phyloP scores from a whole-genome alignment of 176 grass and related monocot genomes.

The Lolium rigidum region DNA sequence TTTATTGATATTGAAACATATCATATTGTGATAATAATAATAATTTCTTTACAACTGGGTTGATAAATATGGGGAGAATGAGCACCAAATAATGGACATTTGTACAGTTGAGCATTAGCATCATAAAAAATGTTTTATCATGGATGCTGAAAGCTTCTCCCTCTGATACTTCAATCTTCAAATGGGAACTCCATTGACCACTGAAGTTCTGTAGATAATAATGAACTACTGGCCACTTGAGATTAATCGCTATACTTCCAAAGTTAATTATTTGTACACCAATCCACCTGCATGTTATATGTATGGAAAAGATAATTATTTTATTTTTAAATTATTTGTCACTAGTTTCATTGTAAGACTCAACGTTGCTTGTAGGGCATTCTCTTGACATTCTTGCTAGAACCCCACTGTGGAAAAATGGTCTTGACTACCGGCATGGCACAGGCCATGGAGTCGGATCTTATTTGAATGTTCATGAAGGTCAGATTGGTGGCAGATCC shows the following conservation, averaged over 20 bases:
- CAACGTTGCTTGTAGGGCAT: slow-evolving; percentile 58
- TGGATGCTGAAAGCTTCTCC: neutral
- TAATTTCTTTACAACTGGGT: neutral
- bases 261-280: slow-evolving; percentile 20
- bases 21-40: neutral
- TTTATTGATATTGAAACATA: neutral
- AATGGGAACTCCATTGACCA: neutral
- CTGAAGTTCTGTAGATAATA: slow-evolving; percentile 3
- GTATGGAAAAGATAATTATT: neutral
- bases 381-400: slow-evolving; percentile 94
- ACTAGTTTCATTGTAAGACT: slow-evolving; percentile 30
- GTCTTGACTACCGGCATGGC: slow-evolving; percentile 95
- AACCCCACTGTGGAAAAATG: slow-evolving; percentile 81
- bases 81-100: slow-evolving; percentile 2
- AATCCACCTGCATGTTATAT: neutral
- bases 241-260: neutral
- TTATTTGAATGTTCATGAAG: slow-evolving; percentile 98
- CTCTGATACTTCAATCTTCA: neutral
- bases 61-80: neutral
- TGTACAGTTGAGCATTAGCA: neutral
- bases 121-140: neutral
- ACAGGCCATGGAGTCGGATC: slow-evolving; percentile 97
- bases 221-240: neutral
- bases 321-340: neutral
- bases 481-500: slow-evolving; percentile 48